These are phyloP conservation scores for Microcera coccophila DNA, from an alignment of 2,329 filamentous ascomycete genomes.

Conservation along the genomic window DNA sequence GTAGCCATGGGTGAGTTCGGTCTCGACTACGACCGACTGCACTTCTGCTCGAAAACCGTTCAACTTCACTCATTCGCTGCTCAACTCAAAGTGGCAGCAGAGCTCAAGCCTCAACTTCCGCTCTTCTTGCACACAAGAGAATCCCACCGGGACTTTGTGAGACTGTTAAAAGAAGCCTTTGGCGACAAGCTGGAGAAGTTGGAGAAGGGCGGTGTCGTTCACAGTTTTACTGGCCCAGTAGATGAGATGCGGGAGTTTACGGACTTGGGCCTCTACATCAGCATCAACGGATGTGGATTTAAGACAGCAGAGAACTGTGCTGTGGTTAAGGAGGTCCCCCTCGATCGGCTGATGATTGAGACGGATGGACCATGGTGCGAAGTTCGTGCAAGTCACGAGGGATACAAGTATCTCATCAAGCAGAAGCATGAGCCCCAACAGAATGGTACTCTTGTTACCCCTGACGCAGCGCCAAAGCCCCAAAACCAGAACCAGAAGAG, in stretches of 20 bases:
- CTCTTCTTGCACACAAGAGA: slow-evolving; percentile 91
- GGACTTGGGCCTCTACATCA: slow-evolving; percentile 78
- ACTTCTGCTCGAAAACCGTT: slow-evolving; percentile 71
- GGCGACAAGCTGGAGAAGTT: slow-evolving; percentile 60
- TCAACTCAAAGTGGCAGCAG: slow-evolving; percentile 75
- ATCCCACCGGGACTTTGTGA: slow-evolving; percentile 79
- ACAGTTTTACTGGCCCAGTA: slow-evolving; percentile 86
- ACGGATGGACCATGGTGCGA: slow-evolving; percentile 99
- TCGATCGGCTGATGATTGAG: slow-evolving; percentile 85
- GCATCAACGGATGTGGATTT: slow-evolving; percentile 94
- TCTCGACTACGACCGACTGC: slow-evolving; percentile 90
- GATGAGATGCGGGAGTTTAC: slow-evolving; percentile 82
- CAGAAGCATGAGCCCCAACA: slow-evolving; percentile 30
- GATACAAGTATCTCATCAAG: slow-evolving; percentile 63
- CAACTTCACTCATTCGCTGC: slow-evolving; percentile 82
- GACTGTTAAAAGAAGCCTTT: slow-evolving; percentile 58
- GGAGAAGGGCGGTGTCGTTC: slow-evolving; percentile 76
- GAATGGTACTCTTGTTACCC: slow-evolving; percentile 19
- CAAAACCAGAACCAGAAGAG: slow-evolving; percentile 43
- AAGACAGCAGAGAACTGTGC: slow-evolving; percentile 89
- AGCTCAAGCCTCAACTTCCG: slow-evolving; percentile 67
- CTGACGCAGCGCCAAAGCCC: slow-evolving; percentile 13
- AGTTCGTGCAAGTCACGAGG: slow-evolving; percentile 83
- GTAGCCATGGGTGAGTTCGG: slow-evolving; percentile 93
- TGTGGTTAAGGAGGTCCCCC: slow-evolving; percentile 73